Percentiles rank a stretch among this genome's conserved stretches.
Evolutionary conservation across 129 eudicot species (phyloP).

Genomic region (Tagetes patula): DNA sequence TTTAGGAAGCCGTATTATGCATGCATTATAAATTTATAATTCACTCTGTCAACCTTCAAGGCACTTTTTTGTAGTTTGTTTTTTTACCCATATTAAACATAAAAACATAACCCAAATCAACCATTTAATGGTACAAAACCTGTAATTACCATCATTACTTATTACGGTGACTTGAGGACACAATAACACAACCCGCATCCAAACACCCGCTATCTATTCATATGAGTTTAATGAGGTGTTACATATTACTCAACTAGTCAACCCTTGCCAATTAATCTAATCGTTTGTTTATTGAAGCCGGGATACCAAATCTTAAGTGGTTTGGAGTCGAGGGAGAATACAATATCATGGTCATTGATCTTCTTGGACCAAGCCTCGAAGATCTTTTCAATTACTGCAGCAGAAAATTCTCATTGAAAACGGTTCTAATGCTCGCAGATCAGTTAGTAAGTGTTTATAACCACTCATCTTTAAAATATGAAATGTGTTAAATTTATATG

Average conservation of each 20-base stretch:
- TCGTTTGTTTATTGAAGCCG: slow-evolving; percentile 55
- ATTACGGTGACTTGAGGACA: background rate
- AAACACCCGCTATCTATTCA: background rate
- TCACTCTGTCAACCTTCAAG: background rate
- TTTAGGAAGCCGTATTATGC: background rate
- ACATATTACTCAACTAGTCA: background rate
- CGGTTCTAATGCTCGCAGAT: slow-evolving; percentile 97
- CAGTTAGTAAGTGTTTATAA: slow-evolving; percentile 65
- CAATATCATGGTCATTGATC: slow-evolving; percentile 95
- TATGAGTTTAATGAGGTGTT: background rate
- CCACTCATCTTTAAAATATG: background rate
- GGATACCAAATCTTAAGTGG: slow-evolving; percentile 95
- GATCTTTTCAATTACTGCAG: slow-evolving; percentile 93
- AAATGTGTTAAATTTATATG: background rate
- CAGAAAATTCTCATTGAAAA: slow-evolving; percentile 81
- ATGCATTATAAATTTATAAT: background rate
- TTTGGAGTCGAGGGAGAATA: slow-evolving; percentile 94
- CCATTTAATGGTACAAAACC: background rate
- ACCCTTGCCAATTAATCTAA: slow-evolving; percentile 21
- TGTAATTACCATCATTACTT: background rate
- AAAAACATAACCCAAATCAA: background rate
- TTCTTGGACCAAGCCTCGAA: slow-evolving; percentile 97
- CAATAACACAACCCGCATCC: background rate
- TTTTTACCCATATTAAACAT: background rate
- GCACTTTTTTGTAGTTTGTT: background rate